phyloP scores from a whole-genome alignment of 306 rosid genomes.

The Leucaena leucocephala region DNA sequence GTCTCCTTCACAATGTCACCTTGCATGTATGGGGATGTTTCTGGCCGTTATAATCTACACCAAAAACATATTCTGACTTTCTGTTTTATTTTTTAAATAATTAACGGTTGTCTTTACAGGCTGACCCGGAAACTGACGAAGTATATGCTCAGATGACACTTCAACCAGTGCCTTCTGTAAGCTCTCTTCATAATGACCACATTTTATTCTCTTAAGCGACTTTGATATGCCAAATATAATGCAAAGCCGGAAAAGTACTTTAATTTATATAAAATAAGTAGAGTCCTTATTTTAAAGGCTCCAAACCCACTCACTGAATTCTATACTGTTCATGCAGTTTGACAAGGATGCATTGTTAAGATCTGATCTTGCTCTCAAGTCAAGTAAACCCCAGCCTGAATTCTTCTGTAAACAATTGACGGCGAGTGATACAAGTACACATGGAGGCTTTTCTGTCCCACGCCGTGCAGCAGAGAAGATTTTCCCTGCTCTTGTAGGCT shows the following conservation, averaged over 20 bases:
- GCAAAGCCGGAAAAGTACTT: neutral
- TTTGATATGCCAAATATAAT: conserved; percentile 3
- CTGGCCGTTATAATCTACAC: neutral
- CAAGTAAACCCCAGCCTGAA: conserved; percentile 79
- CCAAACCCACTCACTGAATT: conserved; percentile 25
- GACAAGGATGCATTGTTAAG: conserved; percentile 85
- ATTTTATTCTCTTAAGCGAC: neutral
- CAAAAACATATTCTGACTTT: neutral
- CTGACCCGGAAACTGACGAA: conserved; percentile 94
- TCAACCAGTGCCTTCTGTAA: conserved; percentile 81
- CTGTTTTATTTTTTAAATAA: neutral
- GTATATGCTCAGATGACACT: conserved; percentile 97
- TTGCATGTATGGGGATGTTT: conserved; percentile 61
- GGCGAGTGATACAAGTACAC: conserved; percentile 97
- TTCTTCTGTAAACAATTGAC: conserved; percentile 95
- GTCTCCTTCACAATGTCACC: conserved; percentile 83
- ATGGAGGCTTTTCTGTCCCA: conserved; percentile 97
- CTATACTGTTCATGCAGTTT: conserved; percentile 48
- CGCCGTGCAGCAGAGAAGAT: conserved; percentile 99
- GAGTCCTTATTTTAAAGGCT: neutral
- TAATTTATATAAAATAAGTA: neutral
- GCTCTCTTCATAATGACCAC: conserved; percentile 28
- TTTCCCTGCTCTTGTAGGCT: conserved; percentile 84
- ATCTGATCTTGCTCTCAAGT: conserved; percentile 89
- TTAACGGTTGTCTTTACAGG: conserved; percentile 48